Evolutionary conservation across 768 basidiomycete genomes (phyloP).

Genomic region (Mycena belliarum): DNA sequence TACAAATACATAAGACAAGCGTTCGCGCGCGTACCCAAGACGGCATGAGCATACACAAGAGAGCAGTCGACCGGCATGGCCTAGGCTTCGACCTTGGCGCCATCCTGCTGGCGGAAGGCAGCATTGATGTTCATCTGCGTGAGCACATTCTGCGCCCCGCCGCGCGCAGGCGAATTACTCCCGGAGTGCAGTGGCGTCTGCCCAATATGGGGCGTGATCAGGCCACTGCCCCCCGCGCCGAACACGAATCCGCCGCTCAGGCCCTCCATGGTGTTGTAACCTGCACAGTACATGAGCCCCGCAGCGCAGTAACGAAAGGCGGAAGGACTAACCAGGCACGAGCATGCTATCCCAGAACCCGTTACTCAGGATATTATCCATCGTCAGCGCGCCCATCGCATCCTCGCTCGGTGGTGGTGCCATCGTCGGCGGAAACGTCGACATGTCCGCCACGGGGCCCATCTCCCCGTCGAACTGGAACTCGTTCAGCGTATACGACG

Average conservation of each 20-base stretch:
- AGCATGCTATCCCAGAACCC: slow-evolving; percentile 89
- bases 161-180: slow-evolving; percentile 44
- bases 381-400: slow-evolving; percentile 55
- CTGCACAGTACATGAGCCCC: slow-evolving; percentile 35
- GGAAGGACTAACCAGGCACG: slow-evolving; percentile 58
- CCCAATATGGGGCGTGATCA: slow-evolving; percentile 75
- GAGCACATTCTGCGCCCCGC: slow-evolving; percentile 27
- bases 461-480: slow-evolving; percentile 82
- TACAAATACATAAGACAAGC: slow-evolving; percentile 3
- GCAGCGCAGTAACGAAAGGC: not conserved
- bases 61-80: no score
- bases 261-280: slow-evolving; percentile 82
- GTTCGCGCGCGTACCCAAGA: not conserved
- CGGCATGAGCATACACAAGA: not conserved
- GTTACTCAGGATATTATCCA: slow-evolving; percentile 79
- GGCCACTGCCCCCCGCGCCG: slow-evolving; percentile 78
- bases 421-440: slow-evolving; percentile 89
- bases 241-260: slow-evolving; percentile 85
- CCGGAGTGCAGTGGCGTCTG: slow-evolving; percentile 63
- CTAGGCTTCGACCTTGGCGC: slow-evolving; percentile 9
- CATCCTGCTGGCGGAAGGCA: slow-evolving; percentile 35
- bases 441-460: slow-evolving; percentile 80
- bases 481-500: slow-evolving; percentile 42
- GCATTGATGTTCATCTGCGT: slow-evolving; percentile 50
- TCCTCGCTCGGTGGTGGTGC: slow-evolving; percentile 50